These are phyloP conservation scores for Hypoxylon sp. DNA, from an alignment of 2,329 filamentous ascomycete genomes.

Conservation along the genomic window DNA sequence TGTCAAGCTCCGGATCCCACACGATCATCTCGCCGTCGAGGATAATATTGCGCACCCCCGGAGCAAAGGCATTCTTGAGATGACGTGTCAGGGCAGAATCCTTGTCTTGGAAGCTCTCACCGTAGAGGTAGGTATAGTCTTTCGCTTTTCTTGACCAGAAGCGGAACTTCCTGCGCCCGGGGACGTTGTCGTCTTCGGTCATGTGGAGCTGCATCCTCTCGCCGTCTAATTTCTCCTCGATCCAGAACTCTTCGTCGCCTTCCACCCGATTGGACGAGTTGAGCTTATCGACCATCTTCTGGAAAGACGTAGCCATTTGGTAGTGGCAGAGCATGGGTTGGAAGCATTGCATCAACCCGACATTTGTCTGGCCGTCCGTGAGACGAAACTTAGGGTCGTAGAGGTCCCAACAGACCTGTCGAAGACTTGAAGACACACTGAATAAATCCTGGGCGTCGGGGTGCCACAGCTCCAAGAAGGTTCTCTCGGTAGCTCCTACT, in stretches of 20 bases:
- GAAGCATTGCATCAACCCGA: slow-evolving; percentile 92
- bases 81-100: slow-evolving; percentile 84
- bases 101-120: slow-evolving; percentile 77
- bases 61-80: slow-evolving; percentile 79
- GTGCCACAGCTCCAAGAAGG: slow-evolving; percentile 86
- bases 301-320: slow-evolving; percentile 81
- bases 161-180: slow-evolving; percentile 78
- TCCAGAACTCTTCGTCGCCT: slow-evolving; percentile 87
- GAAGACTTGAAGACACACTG: slow-evolving; percentile 89
- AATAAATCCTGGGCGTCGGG: slow-evolving; percentile 82
- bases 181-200: slow-evolving; percentile 73
- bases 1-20: slow-evolving; percentile 89
- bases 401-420: slow-evolving; percentile 94
- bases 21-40: slow-evolving; percentile 99
- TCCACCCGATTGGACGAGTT: slow-evolving; percentile 65
- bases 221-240: slow-evolving; percentile 97
- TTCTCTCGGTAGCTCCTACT: slow-evolving; percentile 85
- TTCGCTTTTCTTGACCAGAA: slow-evolving; percentile 98
- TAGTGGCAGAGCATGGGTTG: slow-evolving; percentile 96
- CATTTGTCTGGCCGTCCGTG: slow-evolving; percentile 78
- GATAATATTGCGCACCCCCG: slow-evolving; percentile 85
- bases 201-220: slow-evolving; percentile 98
- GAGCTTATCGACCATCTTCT: slow-evolving; percentile 80
- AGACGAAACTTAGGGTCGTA: slow-evolving; percentile 78
- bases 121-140: slow-evolving; percentile 95